phyloP scores from a whole-genome alignment of 768 basidiomycete genomes.

The Phaffia australis region DNA sequence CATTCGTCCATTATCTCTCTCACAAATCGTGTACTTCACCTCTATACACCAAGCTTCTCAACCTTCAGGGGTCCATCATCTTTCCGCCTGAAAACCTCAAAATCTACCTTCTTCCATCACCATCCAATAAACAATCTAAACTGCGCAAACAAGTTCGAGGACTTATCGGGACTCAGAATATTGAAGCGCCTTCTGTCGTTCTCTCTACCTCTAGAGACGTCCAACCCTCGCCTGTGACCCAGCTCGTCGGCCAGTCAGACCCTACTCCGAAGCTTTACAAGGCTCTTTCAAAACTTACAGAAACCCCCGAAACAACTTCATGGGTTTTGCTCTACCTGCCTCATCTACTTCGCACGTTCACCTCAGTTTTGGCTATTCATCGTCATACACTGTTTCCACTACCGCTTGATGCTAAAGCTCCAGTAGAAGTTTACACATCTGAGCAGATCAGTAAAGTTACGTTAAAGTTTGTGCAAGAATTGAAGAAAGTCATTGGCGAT shows the following conservation, averaged over 20 bases:
- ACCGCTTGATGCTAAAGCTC: background rate
- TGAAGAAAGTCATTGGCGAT: slow-evolving; percentile 4
- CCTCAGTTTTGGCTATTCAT: slow-evolving; percentile 7
- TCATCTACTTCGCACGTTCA: slow-evolving; percentile 15
- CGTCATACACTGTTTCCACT: slow-evolving; percentile 23
- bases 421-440: slow-evolving; percentile 19
- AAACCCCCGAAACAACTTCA: background rate
- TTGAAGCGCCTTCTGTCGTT: no score
- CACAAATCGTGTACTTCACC: background rate
- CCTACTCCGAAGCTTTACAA: background rate
- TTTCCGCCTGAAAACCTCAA: slow-evolving; percentile 24
- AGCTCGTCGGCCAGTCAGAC: background rate
- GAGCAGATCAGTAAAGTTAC: slow-evolving; percentile 11
- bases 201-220: no score
- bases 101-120: background rate
- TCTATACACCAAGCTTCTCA: background rate
- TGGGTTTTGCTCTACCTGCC: slow-evolving; percentile 15
- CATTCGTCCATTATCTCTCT: slow-evolving; percentile 9
- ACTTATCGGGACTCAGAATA: no score
- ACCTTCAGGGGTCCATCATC: slow-evolving; percentile 18
- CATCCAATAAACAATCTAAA: slow-evolving; percentile 1
- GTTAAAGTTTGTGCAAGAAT: slow-evolving; percentile 10
- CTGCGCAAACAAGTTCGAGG: background rate
- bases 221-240: background rate
- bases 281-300: background rate